Conservation (phyloP, 2,329 filamentous ascomycete genomes). For the Elsinoe perseae region DNA sequence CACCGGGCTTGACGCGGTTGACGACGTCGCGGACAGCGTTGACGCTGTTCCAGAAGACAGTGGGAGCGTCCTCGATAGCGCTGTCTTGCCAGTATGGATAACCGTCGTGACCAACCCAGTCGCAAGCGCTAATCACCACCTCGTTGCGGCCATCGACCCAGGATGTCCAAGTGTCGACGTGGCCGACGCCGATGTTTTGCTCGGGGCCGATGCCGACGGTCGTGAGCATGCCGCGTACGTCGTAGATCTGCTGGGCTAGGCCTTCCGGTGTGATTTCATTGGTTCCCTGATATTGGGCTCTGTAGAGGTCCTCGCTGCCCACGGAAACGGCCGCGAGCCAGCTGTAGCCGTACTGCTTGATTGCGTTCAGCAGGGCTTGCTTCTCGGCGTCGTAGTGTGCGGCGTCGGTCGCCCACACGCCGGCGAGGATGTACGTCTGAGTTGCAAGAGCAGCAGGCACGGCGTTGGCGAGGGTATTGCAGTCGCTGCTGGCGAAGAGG, state of each 20-base stretch:
- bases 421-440: constrained; percentile 69
- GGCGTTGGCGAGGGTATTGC: constrained; percentile 56
- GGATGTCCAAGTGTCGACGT: constrained; percentile 60
- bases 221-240: constrained; percentile 5
- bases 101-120: constrained; percentile 58
- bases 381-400: constrained; percentile 68
- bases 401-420: constrained; percentile 66
- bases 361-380: constrained; percentile 60
- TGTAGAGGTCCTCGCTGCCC: constrained; percentile 67
- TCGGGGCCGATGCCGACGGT: constrained; percentile 5
- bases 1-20: constrained; percentile 33
- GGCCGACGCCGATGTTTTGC: constrained; percentile 40
- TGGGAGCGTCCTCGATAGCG: constrained; percentile 49
- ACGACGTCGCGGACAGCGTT: constrained; percentile 35
- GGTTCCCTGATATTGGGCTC: constrained; percentile 47
- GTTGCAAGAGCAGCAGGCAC: constrained; percentile 78
- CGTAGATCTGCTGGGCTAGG: constrained; percentile 4
- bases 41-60: constrained; percentile 45
- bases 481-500: constrained; percentile 68
- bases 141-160: constrained; percentile 52
- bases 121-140: constrained; percentile 53
- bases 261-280: not conserved
- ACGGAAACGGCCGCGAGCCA: constrained; percentile 76
- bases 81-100: constrained; percentile 59
- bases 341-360: constrained; percentile 57